Evolutionary conservation across 1,139 yeast species (phyloP).

Genomic region (Geotrichum fermentans): DNA sequence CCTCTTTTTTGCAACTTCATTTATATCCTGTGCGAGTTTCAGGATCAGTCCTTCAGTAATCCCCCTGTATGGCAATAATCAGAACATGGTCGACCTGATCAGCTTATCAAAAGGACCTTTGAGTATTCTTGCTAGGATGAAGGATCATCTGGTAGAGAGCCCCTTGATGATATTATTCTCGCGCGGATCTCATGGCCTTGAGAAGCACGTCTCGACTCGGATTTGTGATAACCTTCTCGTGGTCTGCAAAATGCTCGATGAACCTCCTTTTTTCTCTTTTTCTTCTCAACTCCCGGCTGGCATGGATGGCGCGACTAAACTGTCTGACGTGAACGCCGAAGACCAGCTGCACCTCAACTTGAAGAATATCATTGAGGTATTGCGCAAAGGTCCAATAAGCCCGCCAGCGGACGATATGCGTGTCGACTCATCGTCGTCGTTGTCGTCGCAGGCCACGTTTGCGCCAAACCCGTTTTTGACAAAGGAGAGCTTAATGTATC

Average conservation of each 20-base stretch:
- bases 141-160: not conserved
- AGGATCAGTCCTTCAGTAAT: constrained; percentile 1
- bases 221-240: constrained; percentile 9
- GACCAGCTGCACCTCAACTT: not conserved
- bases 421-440: not conserved
- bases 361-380: not conserved
- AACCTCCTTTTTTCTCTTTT: not conserved
- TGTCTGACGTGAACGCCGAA: not conserved
- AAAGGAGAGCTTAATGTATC: constrained; percentile 4
- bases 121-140: constrained; percentile 4
- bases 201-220: constrained; percentile 1
- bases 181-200: not conserved
- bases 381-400: constrained; percentile 7
- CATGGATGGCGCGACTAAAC: not conserved
- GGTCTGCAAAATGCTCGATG: constrained; percentile 9
- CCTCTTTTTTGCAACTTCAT: constrained; percentile 8
- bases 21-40: constrained; percentile 3
- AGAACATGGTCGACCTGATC: constrained; percentile 6
- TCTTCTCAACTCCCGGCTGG: too few species aligned
- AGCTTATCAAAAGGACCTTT: constrained; percentile 12
- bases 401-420: constrained; percentile 9
- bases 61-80: not conserved
- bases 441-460: not conserved
- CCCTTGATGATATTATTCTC: constrained; percentile 1
- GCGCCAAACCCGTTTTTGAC: constrained; percentile 7